Conservation (phyloP, 768 basidiomycete genomes). For the Tricholoma terreum region DNA sequence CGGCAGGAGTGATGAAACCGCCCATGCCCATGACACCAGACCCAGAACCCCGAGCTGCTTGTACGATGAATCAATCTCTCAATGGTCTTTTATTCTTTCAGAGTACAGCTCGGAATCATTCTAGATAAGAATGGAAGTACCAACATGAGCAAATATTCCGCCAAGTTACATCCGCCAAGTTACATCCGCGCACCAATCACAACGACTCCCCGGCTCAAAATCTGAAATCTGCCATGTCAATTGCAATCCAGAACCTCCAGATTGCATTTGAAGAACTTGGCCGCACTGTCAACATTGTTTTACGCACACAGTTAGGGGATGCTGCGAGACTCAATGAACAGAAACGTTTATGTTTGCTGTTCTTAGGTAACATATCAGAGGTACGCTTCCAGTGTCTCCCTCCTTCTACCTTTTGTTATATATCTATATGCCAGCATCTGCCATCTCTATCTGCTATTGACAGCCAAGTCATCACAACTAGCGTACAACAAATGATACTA, state of each 20-base stretch:
- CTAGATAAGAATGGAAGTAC: neutral
- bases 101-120: neutral
- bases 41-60: no score
- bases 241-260: slow-evolving; percentile 7
- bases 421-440: neutral
- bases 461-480: neutral
- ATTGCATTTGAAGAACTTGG: slow-evolving; percentile 9
- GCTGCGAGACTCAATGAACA: slow-evolving; percentile 11
- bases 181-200: neutral
- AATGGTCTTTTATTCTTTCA: neutral
- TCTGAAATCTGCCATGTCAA: slow-evolving; percentile 6
- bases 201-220: neutral
- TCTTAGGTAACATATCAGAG: neutral
- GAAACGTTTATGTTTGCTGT: slow-evolving; percentile 8
- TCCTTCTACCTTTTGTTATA: neutral
- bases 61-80: no score
- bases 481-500: neutral
- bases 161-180: neutral
- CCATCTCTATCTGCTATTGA: neutral
- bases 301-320: slow-evolving; percentile 14
- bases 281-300: neutral
- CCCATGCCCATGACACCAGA: no score
- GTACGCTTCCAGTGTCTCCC: neutral
- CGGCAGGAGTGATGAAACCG: no score
- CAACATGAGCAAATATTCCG: neutral